These are phyloP conservation scores for Aspergillus hancockii DNA, from an alignment of 495 filamentous ascomycete species.

Conservation along the genomic window DNA sequence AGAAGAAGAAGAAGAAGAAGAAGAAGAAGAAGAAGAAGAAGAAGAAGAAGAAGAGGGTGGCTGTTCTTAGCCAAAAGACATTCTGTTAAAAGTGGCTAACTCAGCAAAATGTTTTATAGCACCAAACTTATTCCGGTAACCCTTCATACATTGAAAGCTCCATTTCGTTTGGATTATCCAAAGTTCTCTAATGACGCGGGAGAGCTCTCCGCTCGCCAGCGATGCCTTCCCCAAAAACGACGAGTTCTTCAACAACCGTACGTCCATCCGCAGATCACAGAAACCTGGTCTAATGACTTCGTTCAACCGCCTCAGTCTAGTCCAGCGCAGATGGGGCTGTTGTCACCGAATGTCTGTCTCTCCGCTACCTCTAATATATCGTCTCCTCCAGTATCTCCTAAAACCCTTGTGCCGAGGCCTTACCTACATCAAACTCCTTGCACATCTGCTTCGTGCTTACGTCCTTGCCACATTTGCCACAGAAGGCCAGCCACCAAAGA, in stretches of 20 bases:
- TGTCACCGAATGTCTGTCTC: slow-evolving; percentile 28
- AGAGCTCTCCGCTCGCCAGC: slow-evolving; percentile 27
- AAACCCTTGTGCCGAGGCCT: slow-evolving; percentile 30
- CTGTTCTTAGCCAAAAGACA: background rate
- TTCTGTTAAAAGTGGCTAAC: background rate
- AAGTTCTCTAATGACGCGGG: slow-evolving; percentile 20
- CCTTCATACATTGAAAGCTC: slow-evolving; percentile 13
- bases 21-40: too few species aligned
- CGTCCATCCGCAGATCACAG: slow-evolving; percentile 8
- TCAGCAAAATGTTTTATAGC: slow-evolving; percentile 1
- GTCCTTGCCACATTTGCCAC: slow-evolving; percentile 54
- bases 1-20: too few species aligned
- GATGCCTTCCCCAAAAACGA: slow-evolving; percentile 39
- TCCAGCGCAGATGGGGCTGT: slow-evolving; percentile 19
- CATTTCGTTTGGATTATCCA: slow-evolving; percentile 23
- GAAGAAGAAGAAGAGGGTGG: too few species aligned
- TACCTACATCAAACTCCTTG: slow-evolving; percentile 22
- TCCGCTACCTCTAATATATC: slow-evolving; percentile 24
- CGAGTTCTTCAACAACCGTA: slow-evolving; percentile 30
- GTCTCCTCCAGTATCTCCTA: slow-evolving; percentile 41
- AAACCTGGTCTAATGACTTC: slow-evolving; percentile 9
- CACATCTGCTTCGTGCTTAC: slow-evolving; percentile 33
- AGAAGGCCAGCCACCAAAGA: slow-evolving; percentile 47
- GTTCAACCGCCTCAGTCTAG: slow-evolving; percentile 13
- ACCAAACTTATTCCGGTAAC: slow-evolving; percentile 14